phyloP scores from a whole-genome alignment of 2,329 filamentous ascomycete species.

The Monilinia laxa region DNA sequence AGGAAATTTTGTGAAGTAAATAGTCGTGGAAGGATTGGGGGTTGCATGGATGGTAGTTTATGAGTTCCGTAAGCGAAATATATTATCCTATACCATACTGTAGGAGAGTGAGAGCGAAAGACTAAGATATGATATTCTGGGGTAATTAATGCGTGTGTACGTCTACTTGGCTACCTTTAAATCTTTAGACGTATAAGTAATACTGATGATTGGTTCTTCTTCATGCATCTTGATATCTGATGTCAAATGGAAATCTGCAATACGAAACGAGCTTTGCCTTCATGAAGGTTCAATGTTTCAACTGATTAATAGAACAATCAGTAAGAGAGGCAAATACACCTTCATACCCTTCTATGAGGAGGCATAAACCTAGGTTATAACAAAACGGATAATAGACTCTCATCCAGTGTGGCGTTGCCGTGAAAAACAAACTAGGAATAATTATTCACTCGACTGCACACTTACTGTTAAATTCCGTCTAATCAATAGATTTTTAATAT shows the following conservation, averaged over 20 bases:
- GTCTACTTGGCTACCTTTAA: neutral
- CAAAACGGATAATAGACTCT: too few relatives aligned
- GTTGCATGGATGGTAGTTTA: neutral
- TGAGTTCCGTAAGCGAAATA: neutral
- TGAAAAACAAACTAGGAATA: too few relatives aligned
- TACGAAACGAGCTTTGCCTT: neutral
- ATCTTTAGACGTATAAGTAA: neutral
- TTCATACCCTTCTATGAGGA: too few relatives aligned
- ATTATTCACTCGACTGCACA: too few relatives aligned
- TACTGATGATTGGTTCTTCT: neutral
- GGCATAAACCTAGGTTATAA: too few relatives aligned
- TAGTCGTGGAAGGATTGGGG: neutral
- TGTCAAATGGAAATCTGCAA: neutral
- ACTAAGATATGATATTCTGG: neutral
- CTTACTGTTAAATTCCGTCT: neutral
- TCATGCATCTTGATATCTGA: neutral
- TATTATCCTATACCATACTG: too few relatives aligned
- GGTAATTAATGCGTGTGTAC: neutral
- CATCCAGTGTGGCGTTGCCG: too few relatives aligned
- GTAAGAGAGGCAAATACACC: too few relatives aligned
- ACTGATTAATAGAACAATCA: too few relatives aligned
- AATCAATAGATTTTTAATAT: too few relatives aligned
- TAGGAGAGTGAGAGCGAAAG: neutral
- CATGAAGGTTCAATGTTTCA: too few relatives aligned
- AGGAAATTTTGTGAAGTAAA: neutral